Base-by-base conservation (phyloP, 306 rosid genomes). In the Benincasa hispida region DNA sequence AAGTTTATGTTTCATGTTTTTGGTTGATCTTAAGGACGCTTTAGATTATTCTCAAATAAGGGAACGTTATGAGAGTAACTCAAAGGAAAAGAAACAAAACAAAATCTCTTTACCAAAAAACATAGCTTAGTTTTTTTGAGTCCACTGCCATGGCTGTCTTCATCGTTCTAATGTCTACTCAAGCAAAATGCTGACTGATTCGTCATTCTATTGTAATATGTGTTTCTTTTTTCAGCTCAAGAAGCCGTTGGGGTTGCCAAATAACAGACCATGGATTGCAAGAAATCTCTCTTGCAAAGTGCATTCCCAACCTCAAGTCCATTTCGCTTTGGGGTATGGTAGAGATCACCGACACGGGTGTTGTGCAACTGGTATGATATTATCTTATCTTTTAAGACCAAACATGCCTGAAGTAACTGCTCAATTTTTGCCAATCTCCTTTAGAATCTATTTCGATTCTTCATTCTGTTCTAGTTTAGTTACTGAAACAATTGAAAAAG, bases 241-340 rank as follows among this genome's bases (percentile, higher is more conserved):
- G 95, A 74, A 90, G 96, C 82, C 81, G 96, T 1, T 94, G 97
- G 96, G 87, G 93, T 63, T 90, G 96, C 78, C 96, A 92, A 80
- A 88, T 91, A 78, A 86, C 93, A 17, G 97, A 94, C 60, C 69
- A 59, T 35, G 97, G 97, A 79, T 88, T 94, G n/a, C 21, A 76
- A 54, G 72, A 88, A 78, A 85, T 92, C 77, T 94, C 98, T 41
- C 53, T 81, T 77, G 91, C 97, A 2, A 89, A 88, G 80, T 94
- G 97, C 74, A 79, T 85, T 45, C 58, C 79, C 82, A 90, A 88
- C 74, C 94, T 94, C 74, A 87, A 88, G 55, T 91, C 98, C 72
- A 87, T 94, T 78, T 89, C 96, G n/a, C 60, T 94, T 41, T 92
- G 99, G 99, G 99, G 99, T 59, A 84, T 90, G 83, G 85, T 96